Conservation (phyloP, 106 monocot species). For the Agapanthus africanus region DNA sequence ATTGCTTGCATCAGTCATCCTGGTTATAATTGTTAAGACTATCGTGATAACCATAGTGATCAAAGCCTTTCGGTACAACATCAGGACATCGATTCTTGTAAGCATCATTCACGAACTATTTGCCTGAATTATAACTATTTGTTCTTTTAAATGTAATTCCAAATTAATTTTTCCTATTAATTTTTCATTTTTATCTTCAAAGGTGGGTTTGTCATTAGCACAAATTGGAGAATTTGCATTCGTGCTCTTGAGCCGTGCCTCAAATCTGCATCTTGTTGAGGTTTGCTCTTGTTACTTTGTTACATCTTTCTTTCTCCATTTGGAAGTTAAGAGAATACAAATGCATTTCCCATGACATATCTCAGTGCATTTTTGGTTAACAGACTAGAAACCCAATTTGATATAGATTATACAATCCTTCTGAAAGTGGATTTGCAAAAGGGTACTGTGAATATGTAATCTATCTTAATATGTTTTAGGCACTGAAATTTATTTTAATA, state of each 20-base stretch:
- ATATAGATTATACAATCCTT: too few relatives aligned
- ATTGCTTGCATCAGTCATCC: slow-evolving; percentile 84
- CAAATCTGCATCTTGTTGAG: slow-evolving; percentile 95
- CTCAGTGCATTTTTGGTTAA: too few relatives aligned
- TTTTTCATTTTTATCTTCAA: slow-evolving; percentile 2
- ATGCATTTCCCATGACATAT: too few relatives aligned
- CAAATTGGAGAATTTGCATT: slow-evolving; percentile 99
- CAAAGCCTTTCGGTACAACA: slow-evolving; percentile 77
- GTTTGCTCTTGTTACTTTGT: slow-evolving; percentile 20
- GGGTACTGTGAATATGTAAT: too few relatives aligned
- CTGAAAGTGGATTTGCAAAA: too few relatives aligned
- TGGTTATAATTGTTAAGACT: slow-evolving; percentile 82
- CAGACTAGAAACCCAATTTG: too few relatives aligned
- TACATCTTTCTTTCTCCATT: background rate
- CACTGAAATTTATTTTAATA: too few relatives aligned
- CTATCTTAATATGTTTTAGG: too few relatives aligned
- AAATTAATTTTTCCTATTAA: background rate
- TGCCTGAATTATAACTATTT: background rate
- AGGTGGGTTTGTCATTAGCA: slow-evolving; percentile 91
- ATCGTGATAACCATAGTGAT: slow-evolving; percentile 56
- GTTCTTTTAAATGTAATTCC: background rate
- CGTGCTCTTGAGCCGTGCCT: slow-evolving; percentile 91
- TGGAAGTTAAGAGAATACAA: too few relatives aligned
- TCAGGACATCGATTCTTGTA: slow-evolving; percentile 85
- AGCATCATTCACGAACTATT: slow-evolving; percentile 15